Percentiles rank a stretch among this genome's conserved stretches.
phyloP scores from a whole-genome alignment of 2,329 filamentous ascomycete genomes.

The Sphaerulina musiva region DNA sequence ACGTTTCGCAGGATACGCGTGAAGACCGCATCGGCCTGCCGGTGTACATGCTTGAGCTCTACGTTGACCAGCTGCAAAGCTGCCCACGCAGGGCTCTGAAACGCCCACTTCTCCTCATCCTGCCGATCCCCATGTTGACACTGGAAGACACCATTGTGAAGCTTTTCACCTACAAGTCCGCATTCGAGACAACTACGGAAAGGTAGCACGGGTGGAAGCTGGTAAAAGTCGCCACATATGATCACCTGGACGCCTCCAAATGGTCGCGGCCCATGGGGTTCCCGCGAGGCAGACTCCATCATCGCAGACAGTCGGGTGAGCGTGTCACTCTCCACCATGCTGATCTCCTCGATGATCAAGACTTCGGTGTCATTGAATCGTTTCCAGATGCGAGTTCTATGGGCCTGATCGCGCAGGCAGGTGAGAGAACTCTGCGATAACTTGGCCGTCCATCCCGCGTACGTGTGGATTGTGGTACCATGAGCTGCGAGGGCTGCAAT shows the following conservation, averaged over 20 bases:
- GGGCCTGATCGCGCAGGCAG: slow-evolving; percentile 23
- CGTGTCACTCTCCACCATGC: slow-evolving; percentile 54
- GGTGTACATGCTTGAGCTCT: slow-evolving; percentile 50
- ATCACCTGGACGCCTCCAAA: slow-evolving; percentile 46
- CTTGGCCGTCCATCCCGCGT: slow-evolving; percentile 50
- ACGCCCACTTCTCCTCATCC: slow-evolving; percentile 42
- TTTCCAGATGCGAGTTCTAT: slow-evolving; percentile 34
- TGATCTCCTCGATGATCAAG: slow-evolving; percentile 60
- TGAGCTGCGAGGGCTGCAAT: slow-evolving; percentile 51
- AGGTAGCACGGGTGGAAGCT: slow-evolving; percentile 54
- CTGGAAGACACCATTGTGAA: slow-evolving; percentile 21
- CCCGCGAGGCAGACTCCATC: slow-evolving; percentile 37
- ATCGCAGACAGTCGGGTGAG: slow-evolving; percentile 48
- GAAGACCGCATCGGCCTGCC: slow-evolving; percentile 51
- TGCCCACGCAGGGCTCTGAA: slow-evolving; percentile 50
- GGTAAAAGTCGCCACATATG: slow-evolving; percentile 51
- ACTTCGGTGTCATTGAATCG: slow-evolving; percentile 41
- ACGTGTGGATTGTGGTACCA: slow-evolving; percentile 52
- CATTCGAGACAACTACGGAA: slow-evolving; percentile 49
- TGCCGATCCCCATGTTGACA: slow-evolving; percentile 20
- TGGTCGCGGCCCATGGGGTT: slow-evolving; percentile 14
- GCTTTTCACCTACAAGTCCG: slow-evolving; percentile 28
- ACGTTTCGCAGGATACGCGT: slow-evolving; percentile 39
- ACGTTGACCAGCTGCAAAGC: slow-evolving; percentile 49
- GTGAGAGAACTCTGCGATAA: slow-evolving; percentile 38